A percentile compares a stretch with the other conserved stretches of the same genome.
Conservation (phyloP, 805 yeast species). For the Suhomyces sp. region DNA sequence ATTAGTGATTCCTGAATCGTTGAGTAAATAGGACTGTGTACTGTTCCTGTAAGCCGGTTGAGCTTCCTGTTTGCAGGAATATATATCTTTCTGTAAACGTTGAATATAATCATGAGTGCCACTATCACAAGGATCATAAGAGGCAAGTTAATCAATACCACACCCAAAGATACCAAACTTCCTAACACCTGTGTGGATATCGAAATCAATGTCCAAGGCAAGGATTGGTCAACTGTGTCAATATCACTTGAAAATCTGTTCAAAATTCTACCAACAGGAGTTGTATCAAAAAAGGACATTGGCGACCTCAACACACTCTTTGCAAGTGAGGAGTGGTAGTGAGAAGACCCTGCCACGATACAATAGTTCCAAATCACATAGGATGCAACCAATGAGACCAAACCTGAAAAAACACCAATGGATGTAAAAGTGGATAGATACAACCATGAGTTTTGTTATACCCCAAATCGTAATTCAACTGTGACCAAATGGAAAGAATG, state of each 20-base stretch:
- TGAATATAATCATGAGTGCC: constrained; percentile 30
- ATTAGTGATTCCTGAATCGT: constrained; percentile 37
- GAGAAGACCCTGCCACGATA: too few relatives aligned
- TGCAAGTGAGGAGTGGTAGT: too few relatives aligned
- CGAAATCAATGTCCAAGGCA: constrained; percentile 53
- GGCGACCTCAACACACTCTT: constrained; percentile 68
- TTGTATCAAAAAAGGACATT: constrained; percentile 78
- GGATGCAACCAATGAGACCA: too few relatives aligned
- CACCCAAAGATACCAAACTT: constrained; percentile 23
- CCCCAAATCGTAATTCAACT: too few relatives aligned
- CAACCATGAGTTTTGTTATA: constrained; percentile 44
- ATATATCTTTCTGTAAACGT: constrained; percentile 54
- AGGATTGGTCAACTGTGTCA: constrained; percentile 70
- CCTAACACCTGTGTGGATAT: constrained; percentile 48
- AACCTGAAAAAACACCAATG: too few relatives aligned
- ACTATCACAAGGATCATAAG: constrained; percentile 29
- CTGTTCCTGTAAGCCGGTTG: constrained; percentile 30
- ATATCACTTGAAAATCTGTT: constrained; percentile 88
- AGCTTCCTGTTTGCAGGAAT: constrained; percentile 46
- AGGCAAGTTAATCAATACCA: constrained; percentile 33
- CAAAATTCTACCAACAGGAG: constrained; percentile 84
- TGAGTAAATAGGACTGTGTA: constrained; percentile 33
- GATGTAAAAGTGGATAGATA: too few relatives aligned
- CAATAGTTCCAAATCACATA: constrained; percentile 60
- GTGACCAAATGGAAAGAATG: constrained; percentile 73